Evolutionary conservation across 169 alveolate genomes (phyloP).

Genomic region (Blepharisma undulans): DNA sequence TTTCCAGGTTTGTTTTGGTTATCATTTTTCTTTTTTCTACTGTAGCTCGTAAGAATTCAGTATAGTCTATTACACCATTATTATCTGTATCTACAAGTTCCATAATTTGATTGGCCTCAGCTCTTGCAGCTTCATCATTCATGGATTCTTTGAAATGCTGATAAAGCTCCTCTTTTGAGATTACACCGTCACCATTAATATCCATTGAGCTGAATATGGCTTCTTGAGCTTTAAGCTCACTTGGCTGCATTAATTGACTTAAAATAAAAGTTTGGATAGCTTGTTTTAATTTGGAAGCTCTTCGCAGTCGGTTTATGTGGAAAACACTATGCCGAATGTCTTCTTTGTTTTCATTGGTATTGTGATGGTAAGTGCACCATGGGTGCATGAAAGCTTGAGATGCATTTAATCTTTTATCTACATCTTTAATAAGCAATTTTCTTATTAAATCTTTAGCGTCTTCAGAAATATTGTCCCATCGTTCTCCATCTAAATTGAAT

Average conservation of each 20-base stretch:
- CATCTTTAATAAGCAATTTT: conserved; percentile 68
- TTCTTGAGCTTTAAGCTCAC: background rate
- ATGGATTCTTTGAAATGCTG: background rate
- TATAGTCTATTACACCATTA: conserved; percentile 37
- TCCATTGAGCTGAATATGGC: background rate
- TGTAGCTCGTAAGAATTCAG: conserved; percentile 59
- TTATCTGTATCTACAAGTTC: background rate
- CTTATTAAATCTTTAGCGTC: conserved; percentile 40
- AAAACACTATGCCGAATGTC: background rate
- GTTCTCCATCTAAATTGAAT: background rate
- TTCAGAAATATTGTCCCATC: conserved; percentile 15
- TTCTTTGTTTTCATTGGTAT: background rate
- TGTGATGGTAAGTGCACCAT: conserved; percentile 26
- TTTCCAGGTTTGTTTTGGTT: conserved; percentile 29
- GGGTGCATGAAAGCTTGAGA: conserved; percentile 53
- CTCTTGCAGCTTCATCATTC: background rate
- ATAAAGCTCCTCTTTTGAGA: conserved; percentile 3
- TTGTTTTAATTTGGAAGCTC: background rate
- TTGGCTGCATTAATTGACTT: background rate
- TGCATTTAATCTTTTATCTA: conserved; percentile 80
- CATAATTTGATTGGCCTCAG: background rate
- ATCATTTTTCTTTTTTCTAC: conserved; percentile 72
- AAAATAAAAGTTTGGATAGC: background rate
- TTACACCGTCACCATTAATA: background rate
- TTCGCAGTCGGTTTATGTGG: background rate